Evolutionary conservation across 1,139 yeast genomes (phyloP), one percentile per base, ranked within the genome.

Genomic region (Taphrina betulina): DNA sequence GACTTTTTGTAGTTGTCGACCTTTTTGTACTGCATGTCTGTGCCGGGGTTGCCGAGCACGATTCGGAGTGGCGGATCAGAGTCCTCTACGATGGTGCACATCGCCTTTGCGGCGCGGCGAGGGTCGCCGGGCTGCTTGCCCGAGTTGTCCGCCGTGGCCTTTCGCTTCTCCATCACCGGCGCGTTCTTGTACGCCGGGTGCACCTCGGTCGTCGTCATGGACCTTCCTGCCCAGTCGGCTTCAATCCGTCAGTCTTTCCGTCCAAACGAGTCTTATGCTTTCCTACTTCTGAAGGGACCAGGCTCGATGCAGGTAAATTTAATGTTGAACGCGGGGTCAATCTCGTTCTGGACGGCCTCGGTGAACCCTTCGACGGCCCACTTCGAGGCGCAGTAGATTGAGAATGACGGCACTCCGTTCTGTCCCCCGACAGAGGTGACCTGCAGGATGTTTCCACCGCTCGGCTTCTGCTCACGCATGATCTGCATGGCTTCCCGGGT

Each of bases 141-240:
- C 20, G 45, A 41, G 8, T 41, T 41, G 2, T 41, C 45, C 10
- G 33, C 45, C 34, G 45, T 41, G 31, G 17, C 31, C 20, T 41
- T 41, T 14, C 45, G 23, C 23, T 23, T 41, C 14, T 23, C 45
- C 45, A 41, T 17, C n/a, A 41, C 45, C 14, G 45, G 45, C 2
- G 45, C 45, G 23, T 50, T 40, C 29, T 36, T 33, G 46, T 50
- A 50, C n/a, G 55, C 55, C 10, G 55, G 55, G 37, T 50, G 55
- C 2, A 31, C 20, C 22, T 40, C 31, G 17, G 53, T 28, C 44
- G 36, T 40, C 12, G 36, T 38, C 55, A 50, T 50, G 19, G 43
- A 40, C n/a, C 38, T 26, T 19, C 35, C 35, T 2, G 53, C 55
- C 55, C 55, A 50, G 29, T 50, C 55, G 19, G 55, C 42, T 37